Evolutionary conservation across 768 basidiomycete genomes (phyloP), one percentile per base, ranked within the genome.

Genomic region (Trametes cubensis): DNA sequence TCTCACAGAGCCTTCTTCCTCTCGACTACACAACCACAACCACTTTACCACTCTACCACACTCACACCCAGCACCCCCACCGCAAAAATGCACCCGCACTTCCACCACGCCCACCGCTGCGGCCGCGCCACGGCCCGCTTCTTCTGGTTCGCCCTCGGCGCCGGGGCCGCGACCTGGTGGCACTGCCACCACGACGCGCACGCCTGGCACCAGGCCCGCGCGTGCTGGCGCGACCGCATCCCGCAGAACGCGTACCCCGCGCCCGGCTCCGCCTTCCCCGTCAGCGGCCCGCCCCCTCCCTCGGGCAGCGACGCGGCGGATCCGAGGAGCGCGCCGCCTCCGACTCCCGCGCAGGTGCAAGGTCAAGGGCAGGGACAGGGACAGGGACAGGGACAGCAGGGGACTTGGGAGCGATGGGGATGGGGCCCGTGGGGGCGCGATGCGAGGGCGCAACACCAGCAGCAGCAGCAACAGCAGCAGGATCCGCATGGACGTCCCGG

Each of bases 111-210:
- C 17, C 47, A 57, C 64, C 64, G 59, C 40, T 61, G 63, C 63
- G 73, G 72, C 52, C 72, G 76, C 57, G 70, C 80, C 6, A 82
- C 83, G n/a, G 83, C 83, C 46, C 86, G 89, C 64, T 44, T 88
- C 56, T 30, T 90, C 70, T 90, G 89, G 89, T 88, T 90, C 78
- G 10, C 80, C 66, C 20, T 89, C 65, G 89, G 89, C 61, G 87
- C 84, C 6, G 75, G 74, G 3, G 67, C 64, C 26, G 75, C 76
- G 0, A 69, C 72, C 23, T 75, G 72, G 64, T 81, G 57, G 58
- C 47, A 63, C 71, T 72, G 78, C 72, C 79, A 78, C 70, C 78
- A 77, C 65, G 79, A 79, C 41, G 77, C 79, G 49, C 69, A 70
- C 41, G 51, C 34, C 15, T 61, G 60, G 64, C 25, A 44, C 25